These are phyloP conservation scores for Eutreptiella sp. DNA, from an alignment of 208 protist genomes.

Conservation along the genomic window DNA sequence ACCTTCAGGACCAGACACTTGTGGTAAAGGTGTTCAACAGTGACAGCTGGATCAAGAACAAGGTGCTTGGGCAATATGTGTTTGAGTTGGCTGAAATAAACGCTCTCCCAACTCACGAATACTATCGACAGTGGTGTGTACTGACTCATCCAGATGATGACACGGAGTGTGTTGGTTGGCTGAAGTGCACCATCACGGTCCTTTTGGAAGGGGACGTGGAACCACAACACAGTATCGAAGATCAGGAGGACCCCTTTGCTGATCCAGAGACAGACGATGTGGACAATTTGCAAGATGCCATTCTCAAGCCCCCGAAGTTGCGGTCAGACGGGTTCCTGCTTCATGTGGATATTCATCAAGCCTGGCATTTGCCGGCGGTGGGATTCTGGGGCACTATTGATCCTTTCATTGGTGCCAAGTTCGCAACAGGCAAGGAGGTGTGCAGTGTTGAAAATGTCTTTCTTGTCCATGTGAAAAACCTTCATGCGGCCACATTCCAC, in stretches of 20 bases:
- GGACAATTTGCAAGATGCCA: constrained; percentile 3
- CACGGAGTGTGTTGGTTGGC: background rate
- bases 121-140: constrained; percentile 8
- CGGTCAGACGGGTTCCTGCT: constrained; percentile 7
- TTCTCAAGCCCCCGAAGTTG: constrained; percentile 8
- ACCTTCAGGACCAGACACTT: constrained; percentile 1
- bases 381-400: constrained; percentile 16
- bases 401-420: constrained; percentile 6
- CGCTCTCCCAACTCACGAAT: constrained; percentile 1
- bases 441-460: too few species aligned
- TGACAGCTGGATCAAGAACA: constrained; percentile 7
- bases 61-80: constrained; percentile 5
- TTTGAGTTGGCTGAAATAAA: constrained; percentile 1
- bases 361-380: constrained; percentile 2
- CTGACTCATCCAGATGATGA: constrained; percentile 7
- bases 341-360: background rate
- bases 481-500: too few species aligned
- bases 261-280: constrained; percentile 8
- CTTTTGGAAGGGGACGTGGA: background rate
- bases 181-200: constrained; percentile 8
- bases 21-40: constrained; percentile 2
- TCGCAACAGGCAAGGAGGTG: too few species aligned
- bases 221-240: background rate
- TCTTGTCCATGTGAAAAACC: too few species aligned
- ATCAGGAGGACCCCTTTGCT: constrained; percentile 10